phyloP scores from a whole-genome alignment of 768 basidiomycete genomes.

The Lactifluus piperatus region DNA sequence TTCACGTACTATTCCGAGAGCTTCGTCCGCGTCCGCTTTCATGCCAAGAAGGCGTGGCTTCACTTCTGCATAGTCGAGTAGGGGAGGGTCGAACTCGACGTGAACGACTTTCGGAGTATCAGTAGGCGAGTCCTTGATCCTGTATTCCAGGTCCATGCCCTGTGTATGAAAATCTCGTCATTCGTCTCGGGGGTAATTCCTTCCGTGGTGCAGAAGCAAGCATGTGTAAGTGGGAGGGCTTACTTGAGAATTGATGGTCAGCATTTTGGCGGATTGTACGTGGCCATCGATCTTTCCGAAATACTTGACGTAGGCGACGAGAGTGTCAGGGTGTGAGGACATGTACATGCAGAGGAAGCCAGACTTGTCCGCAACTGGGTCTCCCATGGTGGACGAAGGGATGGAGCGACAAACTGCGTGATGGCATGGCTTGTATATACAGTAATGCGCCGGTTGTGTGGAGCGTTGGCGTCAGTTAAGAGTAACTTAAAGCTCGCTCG shows the following conservation, averaged over 20 bases:
- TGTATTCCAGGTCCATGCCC: slow-evolving; percentile 67
- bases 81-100: slow-evolving; percentile 61
- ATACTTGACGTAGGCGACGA: slow-evolving; percentile 77
- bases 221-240: too few relatives aligned
- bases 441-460: too few relatives aligned
- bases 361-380: slow-evolving; percentile 70
- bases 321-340: slow-evolving; percentile 74
- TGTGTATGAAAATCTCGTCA: slow-evolving; percentile 22
- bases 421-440: too few relatives aligned
- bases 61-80: slow-evolving; percentile 70
- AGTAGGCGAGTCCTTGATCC: slow-evolving; percentile 37
- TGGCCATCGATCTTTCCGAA: slow-evolving; percentile 53
- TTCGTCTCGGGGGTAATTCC: not conserved
- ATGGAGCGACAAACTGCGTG: too few relatives aligned
- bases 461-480: too few relatives aligned
- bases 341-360: slow-evolving; percentile 77
- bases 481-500: too few relatives aligned
- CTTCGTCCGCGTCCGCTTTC: slow-evolving; percentile 74
- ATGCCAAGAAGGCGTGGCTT: slow-evolving; percentile 72
- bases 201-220: too few relatives aligned
- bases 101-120: slow-evolving; percentile 37
- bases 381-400: slow-evolving; percentile 41
- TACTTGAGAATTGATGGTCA: slow-evolving; percentile 58
- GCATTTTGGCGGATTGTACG: slow-evolving; percentile 61
- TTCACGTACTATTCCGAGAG: slow-evolving; percentile 62